These are phyloP conservation scores for Marasmius tenuissimus DNA, from an alignment of 1,284 basidiomycete species.

Conservation along the genomic window DNA sequence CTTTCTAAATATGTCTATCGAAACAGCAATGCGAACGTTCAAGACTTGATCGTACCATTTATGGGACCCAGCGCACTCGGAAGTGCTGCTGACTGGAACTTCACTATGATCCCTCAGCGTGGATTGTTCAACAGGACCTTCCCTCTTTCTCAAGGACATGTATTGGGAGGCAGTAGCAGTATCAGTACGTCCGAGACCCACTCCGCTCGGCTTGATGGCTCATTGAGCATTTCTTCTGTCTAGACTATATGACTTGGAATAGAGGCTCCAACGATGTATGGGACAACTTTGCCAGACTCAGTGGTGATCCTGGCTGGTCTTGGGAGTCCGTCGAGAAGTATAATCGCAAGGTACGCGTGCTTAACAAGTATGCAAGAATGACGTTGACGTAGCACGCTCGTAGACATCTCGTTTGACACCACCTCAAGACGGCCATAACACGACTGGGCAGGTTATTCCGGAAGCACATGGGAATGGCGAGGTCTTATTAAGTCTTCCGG, in stretches of 20 bases:
- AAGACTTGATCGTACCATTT: neutral
- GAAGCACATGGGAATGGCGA: slow-evolving; percentile 19
- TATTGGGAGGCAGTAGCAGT: slow-evolving; percentile 1
- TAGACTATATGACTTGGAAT: slow-evolving; percentile 25
- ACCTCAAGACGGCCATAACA: slow-evolving; percentile 19
- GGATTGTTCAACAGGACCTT: neutral
- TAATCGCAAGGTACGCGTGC: slow-evolving; percentile 17
- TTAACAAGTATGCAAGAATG: neutral
- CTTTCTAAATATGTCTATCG: neutral
- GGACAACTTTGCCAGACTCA: slow-evolving; percentile 22
- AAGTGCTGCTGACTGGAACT: slow-evolving; percentile 1
- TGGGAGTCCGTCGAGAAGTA: slow-evolving; percentile 23
- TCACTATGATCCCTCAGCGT: neutral
- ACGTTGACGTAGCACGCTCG: neutral
- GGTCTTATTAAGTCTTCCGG: slow-evolving; percentile 16
- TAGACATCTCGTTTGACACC: slow-evolving; percentile 14
- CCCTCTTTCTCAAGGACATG: neutral
- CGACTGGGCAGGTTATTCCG: slow-evolving; percentile 12
- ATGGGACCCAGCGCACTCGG: neutral
- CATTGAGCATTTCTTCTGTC: slow-evolving; percentile 1
- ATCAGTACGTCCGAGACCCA: neutral
- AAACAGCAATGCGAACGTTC: neutral
- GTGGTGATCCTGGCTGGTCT: slow-evolving; percentile 26
- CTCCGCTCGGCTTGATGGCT: neutral
- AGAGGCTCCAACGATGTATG: slow-evolving; percentile 28